Evolutionary conservation across 257 asterid species (phyloP), one percentile per base, ranked within the genome.

Genomic region (Apocynum venetum): DNA sequence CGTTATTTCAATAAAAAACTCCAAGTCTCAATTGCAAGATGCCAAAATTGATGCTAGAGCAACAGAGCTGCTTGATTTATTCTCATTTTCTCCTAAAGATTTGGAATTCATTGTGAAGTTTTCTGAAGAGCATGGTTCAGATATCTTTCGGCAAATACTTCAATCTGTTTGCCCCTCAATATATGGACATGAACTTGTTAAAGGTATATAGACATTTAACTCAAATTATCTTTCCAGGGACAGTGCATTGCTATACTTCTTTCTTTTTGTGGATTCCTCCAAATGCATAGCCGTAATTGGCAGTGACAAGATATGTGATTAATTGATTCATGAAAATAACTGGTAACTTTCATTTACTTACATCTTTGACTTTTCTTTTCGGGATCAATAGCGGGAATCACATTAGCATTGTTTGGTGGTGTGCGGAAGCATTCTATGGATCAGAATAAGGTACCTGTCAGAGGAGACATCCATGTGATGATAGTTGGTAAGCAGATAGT

Each of bases 381-480:
- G 80, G 82, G 68, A 80, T 82, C 79, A 77, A 81, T 76, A 95
- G 98, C 96, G 49, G 98, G 98, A 82, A 95, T 95, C 71, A 84
- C 98, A 44, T 79, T 95, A 72, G 83, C 96, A 40, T 80, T 91
- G 80, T 91, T 95, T 88, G 97, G 98, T 74, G 98, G 98, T 74
- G 98, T 91, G 64, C 93, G 89, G 74, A 95, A 91, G 90, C 94
- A 95, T 83, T 90, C 98, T 40, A 91, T 83, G 94, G 98, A 95
- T 85, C 96, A 91, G 87, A 95, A 95, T 86, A 95, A 93, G 88
- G 98, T 95, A n/a, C 98, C 98, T 48, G 98, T 93, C 74, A 83
- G 98, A 86, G 98, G 98, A 74, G 98, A 95, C 85, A 95, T 95
- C 77, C 98, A 95, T 81, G 87, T 93, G 75, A 88, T 95, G 79